A percentile compares a stretch with the other conserved stretches of the same genome.
phyloP scores from a whole-genome alignment of 2,329 filamentous ascomycete genomes.

The Eurotiales sp. region DNA sequence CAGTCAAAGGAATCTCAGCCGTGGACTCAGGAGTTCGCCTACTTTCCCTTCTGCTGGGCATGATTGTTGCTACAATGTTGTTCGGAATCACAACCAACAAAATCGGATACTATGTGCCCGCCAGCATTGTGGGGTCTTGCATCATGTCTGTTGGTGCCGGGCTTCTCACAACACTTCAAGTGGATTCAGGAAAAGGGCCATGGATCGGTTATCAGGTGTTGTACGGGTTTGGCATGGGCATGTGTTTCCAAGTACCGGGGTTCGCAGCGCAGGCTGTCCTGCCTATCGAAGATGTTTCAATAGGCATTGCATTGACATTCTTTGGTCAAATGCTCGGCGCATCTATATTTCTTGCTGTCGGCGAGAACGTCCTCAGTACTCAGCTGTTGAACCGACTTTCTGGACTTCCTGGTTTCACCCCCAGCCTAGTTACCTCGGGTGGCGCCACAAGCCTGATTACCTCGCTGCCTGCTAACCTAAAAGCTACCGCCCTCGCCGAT shows the following conservation, averaged over 20 bases:
- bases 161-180: conserved; percentile 29
- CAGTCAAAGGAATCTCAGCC: conserved; percentile 28
- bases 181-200: conserved; percentile 17
- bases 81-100: conserved; percentile 24
- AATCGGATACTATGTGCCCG: conserved; percentile 24
- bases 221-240: conserved; percentile 18
- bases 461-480: not conserved
- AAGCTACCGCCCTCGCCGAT: not conserved
- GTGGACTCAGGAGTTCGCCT: conserved; percentile 38
- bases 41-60: conserved; percentile 38
- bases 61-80: conserved; percentile 23
- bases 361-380: conserved; percentile 27
- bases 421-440: not conserved
- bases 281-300: conserved; percentile 27
- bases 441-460: not conserved
- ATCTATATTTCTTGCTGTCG: conserved; percentile 29
- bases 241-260: conserved; percentile 33
- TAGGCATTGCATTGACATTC: conserved; percentile 31
- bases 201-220: conserved; percentile 25
- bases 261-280: conserved; percentile 33
- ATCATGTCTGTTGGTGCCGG: conserved; percentile 26
- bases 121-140: conserved; percentile 23
- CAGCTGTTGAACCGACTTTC: conserved; percentile 14
- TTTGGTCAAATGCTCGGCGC: conserved; percentile 36
- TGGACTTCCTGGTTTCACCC: not conserved